These are phyloP conservation scores for Sclerotinia subarctica DNA, from an alignment of 2,329 filamentous ascomycete species.

Conservation along the genomic window DNA sequence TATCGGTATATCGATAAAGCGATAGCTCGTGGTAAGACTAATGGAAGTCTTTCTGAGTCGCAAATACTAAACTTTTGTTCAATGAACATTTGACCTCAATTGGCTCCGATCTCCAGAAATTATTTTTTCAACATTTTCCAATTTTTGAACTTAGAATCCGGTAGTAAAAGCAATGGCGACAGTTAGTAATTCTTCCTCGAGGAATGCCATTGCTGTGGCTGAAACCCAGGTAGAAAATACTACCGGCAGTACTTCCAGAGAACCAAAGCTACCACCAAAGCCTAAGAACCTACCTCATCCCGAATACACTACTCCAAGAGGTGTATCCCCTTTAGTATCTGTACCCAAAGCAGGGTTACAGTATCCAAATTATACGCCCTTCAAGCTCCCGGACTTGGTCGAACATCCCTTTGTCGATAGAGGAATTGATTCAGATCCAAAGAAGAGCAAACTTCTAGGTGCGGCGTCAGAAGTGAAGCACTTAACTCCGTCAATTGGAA, in stretches of 20 bases:
- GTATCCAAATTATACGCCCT: constrained; percentile 20
- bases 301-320: constrained; percentile 14
- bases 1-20: constrained; percentile 6
- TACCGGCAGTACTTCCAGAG: neutral
- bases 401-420: constrained; percentile 18
- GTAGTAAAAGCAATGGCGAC: neutral
- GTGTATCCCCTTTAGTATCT: constrained; percentile 10
- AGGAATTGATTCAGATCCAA: constrained; percentile 36
- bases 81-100: neutral
- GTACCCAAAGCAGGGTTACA: constrained; percentile 17
- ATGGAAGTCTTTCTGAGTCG: constrained; percentile 11
- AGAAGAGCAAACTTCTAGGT: constrained; percentile 42
- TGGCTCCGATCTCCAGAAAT: neutral
- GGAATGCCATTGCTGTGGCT: neutral
- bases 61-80: neutral
- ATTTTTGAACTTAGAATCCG: neutral
- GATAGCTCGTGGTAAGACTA: constrained; percentile 5
- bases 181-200: neutral
- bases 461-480: constrained; percentile 35
- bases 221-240: neutral
- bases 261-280: constrained; percentile 11
- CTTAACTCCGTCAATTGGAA: constrained; percentile 64
- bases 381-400: constrained; percentile 18
- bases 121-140: neutral
- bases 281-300: constrained; percentile 18